Evolutionary conservation across 2,329 filamentous ascomycete genomes (phyloP).

Genomic region (Colletotrichum eremochloae): DNA sequence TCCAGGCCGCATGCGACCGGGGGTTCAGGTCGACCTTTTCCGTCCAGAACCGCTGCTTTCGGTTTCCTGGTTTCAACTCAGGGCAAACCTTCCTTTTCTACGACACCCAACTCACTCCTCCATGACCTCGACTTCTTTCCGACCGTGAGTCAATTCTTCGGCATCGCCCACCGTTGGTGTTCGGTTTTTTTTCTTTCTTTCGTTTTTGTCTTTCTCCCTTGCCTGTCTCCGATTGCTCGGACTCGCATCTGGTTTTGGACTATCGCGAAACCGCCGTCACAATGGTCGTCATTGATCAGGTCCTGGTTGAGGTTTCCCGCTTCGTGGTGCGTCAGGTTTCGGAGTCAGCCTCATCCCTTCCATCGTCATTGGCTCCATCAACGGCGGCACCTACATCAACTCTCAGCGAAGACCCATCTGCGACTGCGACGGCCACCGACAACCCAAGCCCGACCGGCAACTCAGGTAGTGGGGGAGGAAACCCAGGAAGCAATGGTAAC

Average conservation of each 20-base stretch:
- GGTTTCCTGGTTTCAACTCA: conserved; percentile 28
- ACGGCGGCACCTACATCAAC: conserved; percentile 43
- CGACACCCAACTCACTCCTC: conserved; percentile 19
- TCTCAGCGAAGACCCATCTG: conserved; percentile 13
- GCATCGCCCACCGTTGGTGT: conserved; percentile 33
- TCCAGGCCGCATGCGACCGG: conserved; percentile 39
- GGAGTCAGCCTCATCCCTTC: conserved; percentile 30
- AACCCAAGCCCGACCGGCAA: conserved; percentile 28
- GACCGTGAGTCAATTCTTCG: conserved; percentile 34
- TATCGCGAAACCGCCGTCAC: conserved; percentile 19
- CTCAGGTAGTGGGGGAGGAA: conserved; percentile 35
- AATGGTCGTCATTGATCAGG: conserved; percentile 55
- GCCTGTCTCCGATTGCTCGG: conserved; percentile 3
- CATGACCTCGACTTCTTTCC: conserved; percentile 28
- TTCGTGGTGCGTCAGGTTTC: conserved; percentile 51
- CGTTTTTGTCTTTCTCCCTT: not conserved
- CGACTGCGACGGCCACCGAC: conserved; percentile 23
- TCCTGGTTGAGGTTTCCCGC: conserved; percentile 53
- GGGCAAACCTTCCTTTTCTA: conserved; percentile 3
- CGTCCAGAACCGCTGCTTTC: conserved; percentile 38
- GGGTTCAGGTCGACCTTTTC: conserved; percentile 30
- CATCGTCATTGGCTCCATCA: conserved; percentile 27
- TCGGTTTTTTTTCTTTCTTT: not conserved
- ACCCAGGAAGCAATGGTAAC: conserved; percentile 37
- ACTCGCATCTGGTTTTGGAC: not conserved